These are phyloP conservation scores for Mycena filopes DNA, from an alignment of 768 basidiomycete species.

Conservation along the genomic window DNA sequence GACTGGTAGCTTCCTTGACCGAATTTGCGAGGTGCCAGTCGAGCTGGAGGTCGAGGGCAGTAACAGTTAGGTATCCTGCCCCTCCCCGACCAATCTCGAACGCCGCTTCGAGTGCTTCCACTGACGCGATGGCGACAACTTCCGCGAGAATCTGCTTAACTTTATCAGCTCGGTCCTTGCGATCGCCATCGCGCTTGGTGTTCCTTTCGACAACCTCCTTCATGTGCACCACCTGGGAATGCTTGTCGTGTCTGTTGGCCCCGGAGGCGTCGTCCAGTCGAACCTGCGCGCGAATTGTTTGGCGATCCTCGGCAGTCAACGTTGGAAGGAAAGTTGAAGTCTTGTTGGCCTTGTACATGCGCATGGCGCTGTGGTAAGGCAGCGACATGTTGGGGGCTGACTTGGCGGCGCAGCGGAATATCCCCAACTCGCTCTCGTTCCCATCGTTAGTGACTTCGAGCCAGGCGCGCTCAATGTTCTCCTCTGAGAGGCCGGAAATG, in stretches of 20 bases:
- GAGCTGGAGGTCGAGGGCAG: slow-evolving; percentile 5
- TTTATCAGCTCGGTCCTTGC: neutral
- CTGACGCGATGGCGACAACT: neutral
- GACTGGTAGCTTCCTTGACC: no score
- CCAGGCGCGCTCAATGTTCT: slow-evolving; percentile 20
- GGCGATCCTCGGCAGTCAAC: neutral
- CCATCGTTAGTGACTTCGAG: slow-evolving; percentile 36
- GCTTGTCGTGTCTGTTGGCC: neutral
- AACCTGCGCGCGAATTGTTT: slow-evolving; percentile 3
- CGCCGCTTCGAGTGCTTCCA: neutral
- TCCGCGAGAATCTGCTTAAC: neutral
- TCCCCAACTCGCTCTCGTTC: slow-evolving; percentile 34
- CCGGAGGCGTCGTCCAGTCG: slow-evolving; percentile 5
- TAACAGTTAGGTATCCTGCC: neutral
- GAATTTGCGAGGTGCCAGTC: slow-evolving; percentile 9
- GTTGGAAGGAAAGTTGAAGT: neutral
- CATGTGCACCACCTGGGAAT: slow-evolving; percentile 15
- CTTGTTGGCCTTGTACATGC: slow-evolving; percentile 30
- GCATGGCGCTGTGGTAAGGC: slow-evolving; percentile 13
- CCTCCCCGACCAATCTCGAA: neutral
- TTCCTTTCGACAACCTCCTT: slow-evolving; percentile 11
- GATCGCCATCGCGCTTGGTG: neutral
- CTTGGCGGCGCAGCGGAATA: neutral
- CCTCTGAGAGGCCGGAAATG: slow-evolving; percentile 1
- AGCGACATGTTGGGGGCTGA: slow-evolving; percentile 12